These are phyloP conservation scores for Amanita inopinata DNA, from an alignment of 768 basidiomycete genomes.

Conservation along the genomic window DNA sequence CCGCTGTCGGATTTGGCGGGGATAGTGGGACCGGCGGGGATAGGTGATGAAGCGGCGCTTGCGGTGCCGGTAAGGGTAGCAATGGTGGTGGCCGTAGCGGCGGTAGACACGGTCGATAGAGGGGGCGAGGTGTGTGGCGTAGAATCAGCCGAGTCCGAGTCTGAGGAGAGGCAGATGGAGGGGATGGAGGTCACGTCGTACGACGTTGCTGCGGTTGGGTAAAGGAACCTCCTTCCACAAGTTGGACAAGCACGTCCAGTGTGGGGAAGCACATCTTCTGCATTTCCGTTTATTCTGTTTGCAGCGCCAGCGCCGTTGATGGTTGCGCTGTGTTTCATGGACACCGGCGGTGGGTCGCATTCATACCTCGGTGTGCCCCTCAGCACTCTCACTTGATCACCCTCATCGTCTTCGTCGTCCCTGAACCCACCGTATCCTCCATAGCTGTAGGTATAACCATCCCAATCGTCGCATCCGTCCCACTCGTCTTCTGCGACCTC, in stretches of 20 bases:
- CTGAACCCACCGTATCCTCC: too few relatives aligned
- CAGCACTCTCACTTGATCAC: background rate
- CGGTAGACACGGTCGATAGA: too few relatives aligned
- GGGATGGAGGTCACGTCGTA: constrained; percentile 19
- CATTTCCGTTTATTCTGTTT: background rate
- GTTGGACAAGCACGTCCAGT: constrained; percentile 34
- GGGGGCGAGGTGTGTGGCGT: too few relatives aligned
- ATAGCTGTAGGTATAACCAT: too few relatives aligned
- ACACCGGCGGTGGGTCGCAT: background rate
- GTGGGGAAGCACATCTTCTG: background rate
- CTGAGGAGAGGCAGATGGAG: too few relatives aligned
- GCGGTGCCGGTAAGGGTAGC: too few relatives aligned
- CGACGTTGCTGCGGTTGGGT: constrained; percentile 15
- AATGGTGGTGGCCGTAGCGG: constrained; percentile 3
- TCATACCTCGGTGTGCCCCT: constrained; percentile 1
- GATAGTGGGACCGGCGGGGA: background rate
- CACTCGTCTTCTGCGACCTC: too few relatives aligned
- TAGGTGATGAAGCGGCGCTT: constrained; percentile 23
- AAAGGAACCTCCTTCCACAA: constrained; percentile 34
- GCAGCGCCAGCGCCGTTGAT: background rate
- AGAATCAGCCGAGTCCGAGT: too few relatives aligned
- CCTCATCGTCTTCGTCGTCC: constrained; percentile 1
- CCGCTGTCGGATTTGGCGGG: constrained; percentile 7
- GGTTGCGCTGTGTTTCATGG: too few relatives aligned
- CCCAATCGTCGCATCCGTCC: too few relatives aligned